phyloP scores from a whole-genome alignment of 495 filamentous ascomycete species.

The Trypethelium eluteriae region DNA sequence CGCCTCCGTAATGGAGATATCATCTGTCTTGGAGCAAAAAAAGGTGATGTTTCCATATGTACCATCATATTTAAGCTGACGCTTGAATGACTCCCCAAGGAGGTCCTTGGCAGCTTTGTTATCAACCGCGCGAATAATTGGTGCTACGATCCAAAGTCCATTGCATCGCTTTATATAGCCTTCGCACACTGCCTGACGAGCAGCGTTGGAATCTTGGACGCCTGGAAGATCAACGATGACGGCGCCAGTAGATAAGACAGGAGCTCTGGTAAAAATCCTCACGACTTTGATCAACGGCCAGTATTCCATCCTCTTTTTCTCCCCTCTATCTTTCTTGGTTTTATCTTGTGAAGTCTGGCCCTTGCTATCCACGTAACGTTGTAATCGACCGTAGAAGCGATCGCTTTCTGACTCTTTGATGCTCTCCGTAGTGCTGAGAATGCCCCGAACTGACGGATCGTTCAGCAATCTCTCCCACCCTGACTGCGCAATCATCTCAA shows the following conservation, averaged over 20 bases:
- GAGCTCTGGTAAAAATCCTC: constrained; percentile 49
- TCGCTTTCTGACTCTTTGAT: constrained; percentile 37
- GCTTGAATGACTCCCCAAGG: constrained; percentile 53
- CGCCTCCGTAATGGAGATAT: constrained; percentile 49
- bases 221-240: constrained; percentile 63
- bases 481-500: constrained; percentile 29
- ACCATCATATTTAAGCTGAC: constrained; percentile 60
- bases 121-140: constrained; percentile 58
- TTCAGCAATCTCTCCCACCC: constrained; percentile 38
- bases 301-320: constrained; percentile 41
- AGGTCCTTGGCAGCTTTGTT: constrained; percentile 57
- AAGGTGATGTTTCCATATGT: constrained; percentile 45
- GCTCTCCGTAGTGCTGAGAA: constrained; percentile 44
- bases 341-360: constrained; percentile 40
- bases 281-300: constrained; percentile 66
- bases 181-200: constrained; percentile 51
- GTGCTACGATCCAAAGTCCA: constrained; percentile 54
- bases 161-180: constrained; percentile 53
- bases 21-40: constrained; percentile 64
- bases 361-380: constrained; percentile 47
- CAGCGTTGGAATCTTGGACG: constrained; percentile 58
- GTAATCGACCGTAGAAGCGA: constrained; percentile 41
- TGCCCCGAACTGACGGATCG: constrained; percentile 33
- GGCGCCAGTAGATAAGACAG: constrained; percentile 51
- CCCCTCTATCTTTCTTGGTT: constrained; percentile 31